Conservation (phyloP, 805 yeast genomes). For the Starmera pachycereana region DNA sequence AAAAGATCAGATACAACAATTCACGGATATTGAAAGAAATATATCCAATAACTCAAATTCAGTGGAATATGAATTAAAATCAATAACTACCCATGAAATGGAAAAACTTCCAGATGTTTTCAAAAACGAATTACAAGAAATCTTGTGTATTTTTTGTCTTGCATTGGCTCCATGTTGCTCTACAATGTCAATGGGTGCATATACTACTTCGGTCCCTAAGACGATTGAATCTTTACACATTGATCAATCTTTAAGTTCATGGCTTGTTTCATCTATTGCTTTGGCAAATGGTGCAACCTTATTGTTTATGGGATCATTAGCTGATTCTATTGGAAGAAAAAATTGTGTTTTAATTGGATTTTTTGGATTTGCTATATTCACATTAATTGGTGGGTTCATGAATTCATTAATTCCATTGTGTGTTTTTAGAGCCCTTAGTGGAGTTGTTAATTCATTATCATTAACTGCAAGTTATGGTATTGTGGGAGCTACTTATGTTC, state of each 20-base stretch:
- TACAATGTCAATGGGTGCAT: not conserved
- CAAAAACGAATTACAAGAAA: not conserved
- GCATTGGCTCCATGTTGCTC: not conserved
- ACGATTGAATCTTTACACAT: not conserved
- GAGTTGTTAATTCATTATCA: constrained; percentile 31
- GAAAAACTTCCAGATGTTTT: constrained; percentile 1
- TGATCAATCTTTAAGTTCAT: constrained; percentile 12
- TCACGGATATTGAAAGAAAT: no score
- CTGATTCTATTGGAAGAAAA: constrained; percentile 38
- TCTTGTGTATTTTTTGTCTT: not conserved
- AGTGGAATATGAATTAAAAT: no score
- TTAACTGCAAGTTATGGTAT: constrained; percentile 40
- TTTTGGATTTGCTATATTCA: constrained; percentile 19
- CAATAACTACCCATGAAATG: not conserved
- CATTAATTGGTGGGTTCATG: constrained; percentile 29
- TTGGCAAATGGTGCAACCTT: constrained; percentile 34
- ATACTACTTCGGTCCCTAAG: not conserved
- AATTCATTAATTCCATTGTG: constrained; percentile 26
- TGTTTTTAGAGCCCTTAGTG: constrained; percentile 34
- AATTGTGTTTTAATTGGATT: constrained; percentile 27
- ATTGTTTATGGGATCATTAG: constrained; percentile 34
- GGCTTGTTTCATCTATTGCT: constrained; percentile 31
- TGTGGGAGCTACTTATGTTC: constrained; percentile 28
- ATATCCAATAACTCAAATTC: no score
- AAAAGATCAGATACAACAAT: no score